These are phyloP conservation scores for Geotrichum carabidarum DNA, from an alignment of 1,139 yeast species.

Conservation along the genomic window DNA sequence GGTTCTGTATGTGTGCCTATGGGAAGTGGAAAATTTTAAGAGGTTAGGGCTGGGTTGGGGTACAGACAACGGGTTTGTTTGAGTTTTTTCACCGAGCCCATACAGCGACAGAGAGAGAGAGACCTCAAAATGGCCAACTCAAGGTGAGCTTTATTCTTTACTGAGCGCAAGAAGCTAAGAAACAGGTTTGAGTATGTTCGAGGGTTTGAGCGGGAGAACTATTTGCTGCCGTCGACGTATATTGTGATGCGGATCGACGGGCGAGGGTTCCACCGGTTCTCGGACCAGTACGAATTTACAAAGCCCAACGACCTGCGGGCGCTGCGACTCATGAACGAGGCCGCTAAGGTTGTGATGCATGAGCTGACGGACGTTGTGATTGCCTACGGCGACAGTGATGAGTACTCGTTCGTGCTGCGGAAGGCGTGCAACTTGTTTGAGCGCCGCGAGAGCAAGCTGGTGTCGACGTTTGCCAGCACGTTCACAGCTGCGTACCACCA, in stretches of 20 bases:
- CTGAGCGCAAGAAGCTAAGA: constrained; percentile 46
- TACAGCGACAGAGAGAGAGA: background rate
- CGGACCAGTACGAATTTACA: constrained; percentile 62
- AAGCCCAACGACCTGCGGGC: constrained; percentile 88
- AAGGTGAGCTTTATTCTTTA: constrained; percentile 19
- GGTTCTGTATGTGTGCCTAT: background rate
- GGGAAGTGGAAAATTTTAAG: background rate
- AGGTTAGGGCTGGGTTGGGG: constrained; percentile 8
- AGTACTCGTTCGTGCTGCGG: constrained; percentile 73
- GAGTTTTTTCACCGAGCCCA: background rate
- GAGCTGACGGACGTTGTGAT: constrained; percentile 64
- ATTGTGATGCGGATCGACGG: constrained; percentile 89
- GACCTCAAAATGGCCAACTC: constrained; percentile 25
- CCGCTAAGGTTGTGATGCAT: constrained; percentile 64
- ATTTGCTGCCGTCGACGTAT: constrained; percentile 71
- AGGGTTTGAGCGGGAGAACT: constrained; percentile 68
- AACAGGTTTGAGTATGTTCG: constrained; percentile 83
- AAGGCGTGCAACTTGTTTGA: constrained; percentile 65
- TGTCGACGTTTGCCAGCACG: constrained; percentile 74
- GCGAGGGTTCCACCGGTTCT: constrained; percentile 81
- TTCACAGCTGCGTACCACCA: constrained; percentile 72
- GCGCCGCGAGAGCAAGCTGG: constrained; percentile 71
- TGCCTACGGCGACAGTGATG: constrained; percentile 96
- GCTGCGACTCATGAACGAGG: constrained; percentile 68
- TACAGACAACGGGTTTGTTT: background rate